These are phyloP conservation scores for Elaeis oleifera DNA, from an alignment of 202 grass and related monocot genomes.

Conservation along the genomic window DNA sequence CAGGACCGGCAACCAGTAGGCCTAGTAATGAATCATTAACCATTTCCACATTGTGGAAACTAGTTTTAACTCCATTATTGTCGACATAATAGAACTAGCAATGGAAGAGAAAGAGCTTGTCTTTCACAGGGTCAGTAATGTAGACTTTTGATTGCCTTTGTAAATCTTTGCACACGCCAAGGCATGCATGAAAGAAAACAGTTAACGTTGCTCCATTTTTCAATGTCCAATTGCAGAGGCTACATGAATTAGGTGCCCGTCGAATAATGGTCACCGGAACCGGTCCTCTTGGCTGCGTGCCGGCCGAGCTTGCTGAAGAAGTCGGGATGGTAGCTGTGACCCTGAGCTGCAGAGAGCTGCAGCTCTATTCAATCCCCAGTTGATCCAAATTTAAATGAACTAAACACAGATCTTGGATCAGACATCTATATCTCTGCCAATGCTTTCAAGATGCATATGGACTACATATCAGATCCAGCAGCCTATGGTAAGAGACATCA, in stretches of 20 bases:
- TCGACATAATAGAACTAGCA: too few relatives aligned
- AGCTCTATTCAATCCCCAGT: slow-evolving; percentile 79
- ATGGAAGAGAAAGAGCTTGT: too few relatives aligned
- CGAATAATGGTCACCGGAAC: slow-evolving; percentile 79
- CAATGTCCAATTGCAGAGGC: slow-evolving; percentile 32
- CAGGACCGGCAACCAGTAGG: too few relatives aligned
- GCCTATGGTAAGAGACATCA: slow-evolving; percentile 38
- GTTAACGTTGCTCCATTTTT: too few relatives aligned
- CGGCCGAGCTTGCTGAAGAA: slow-evolving; percentile 77
- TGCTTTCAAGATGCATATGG: slow-evolving; percentile 60
- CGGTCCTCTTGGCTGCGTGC: slow-evolving; percentile 75
- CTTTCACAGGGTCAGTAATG: too few relatives aligned
- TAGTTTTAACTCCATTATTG: too few relatives aligned
- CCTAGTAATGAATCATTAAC: too few relatives aligned
- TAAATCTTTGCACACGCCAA: too few relatives aligned
- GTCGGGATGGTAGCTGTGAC: slow-evolving; percentile 55
- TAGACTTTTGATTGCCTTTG: too few relatives aligned
- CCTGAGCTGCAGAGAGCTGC: slow-evolving; percentile 50
- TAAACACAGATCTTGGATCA: slow-evolving; percentile 46
- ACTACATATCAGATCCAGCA: slow-evolving; percentile 75
- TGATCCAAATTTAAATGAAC: slow-evolving; percentile 45
- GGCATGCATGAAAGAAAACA: too few relatives aligned
- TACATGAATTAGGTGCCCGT: slow-evolving; percentile 60
- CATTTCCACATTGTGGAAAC: too few relatives aligned
- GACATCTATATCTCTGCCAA: slow-evolving; percentile 74